phyloP scores from a whole-genome alignment of 2,329 filamentous ascomycete species.

The Biscogniauxia mediterranea region DNA sequence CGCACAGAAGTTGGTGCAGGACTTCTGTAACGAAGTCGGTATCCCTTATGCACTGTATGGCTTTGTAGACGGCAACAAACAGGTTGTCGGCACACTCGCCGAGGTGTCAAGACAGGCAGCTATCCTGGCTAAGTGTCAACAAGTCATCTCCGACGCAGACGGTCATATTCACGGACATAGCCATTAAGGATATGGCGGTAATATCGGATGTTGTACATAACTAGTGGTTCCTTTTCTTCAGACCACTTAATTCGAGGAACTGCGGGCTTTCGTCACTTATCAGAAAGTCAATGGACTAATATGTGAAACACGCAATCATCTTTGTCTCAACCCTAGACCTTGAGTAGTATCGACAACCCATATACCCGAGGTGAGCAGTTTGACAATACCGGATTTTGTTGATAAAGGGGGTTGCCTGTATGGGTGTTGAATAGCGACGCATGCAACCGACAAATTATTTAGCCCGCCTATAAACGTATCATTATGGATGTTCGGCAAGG shows the following conservation, averaged over 20 bases:
- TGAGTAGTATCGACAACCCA: not conserved
- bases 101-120: constrained; percentile 79
- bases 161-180: constrained; percentile 30
- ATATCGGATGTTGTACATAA: constrained; percentile 6
- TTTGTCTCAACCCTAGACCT: not conserved
- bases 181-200: constrained; percentile 16
- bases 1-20: constrained; percentile 71
- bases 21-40: constrained; percentile 78
- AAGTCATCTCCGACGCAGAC: constrained; percentile 37
- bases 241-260: not conserved
- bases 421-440: not conserved
- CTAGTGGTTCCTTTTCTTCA: constrained; percentile 6
- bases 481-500: not conserved
- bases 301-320: not conserved
- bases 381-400: not conserved
- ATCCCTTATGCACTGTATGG: constrained; percentile 86
- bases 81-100: constrained; percentile 72
- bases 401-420: not conserved
- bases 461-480: not conserved
- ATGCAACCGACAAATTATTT: not conserved
- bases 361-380: not conserved
- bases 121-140: constrained; percentile 74
- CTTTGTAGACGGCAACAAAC: constrained; percentile 79
- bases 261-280: constrained; percentile 3
- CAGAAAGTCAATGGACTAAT: not conserved